phyloP scores from a whole-genome alignment of 202 grass and related monocot species.

The Saccharum hybrid region DNA sequence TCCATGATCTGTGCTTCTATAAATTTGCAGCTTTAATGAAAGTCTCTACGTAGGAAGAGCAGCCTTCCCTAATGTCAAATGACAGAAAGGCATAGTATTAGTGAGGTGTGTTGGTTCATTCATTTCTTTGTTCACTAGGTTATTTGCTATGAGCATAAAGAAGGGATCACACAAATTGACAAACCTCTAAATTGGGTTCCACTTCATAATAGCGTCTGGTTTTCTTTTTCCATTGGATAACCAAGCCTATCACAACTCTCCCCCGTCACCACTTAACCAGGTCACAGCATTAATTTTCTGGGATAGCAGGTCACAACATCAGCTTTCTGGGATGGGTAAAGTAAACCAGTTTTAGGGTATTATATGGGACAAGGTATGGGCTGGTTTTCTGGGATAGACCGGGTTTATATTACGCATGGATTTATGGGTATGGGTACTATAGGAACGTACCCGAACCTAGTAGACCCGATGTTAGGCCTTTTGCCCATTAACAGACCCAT shows the following conservation, averaged over 20 bases:
- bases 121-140: no score
- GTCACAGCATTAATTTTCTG: neutral
- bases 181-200: neutral
- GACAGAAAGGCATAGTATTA: neutral
- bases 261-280: neutral
- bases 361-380: no score
- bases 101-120: neutral
- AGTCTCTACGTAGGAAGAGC: neutral
- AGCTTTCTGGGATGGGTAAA: no score
- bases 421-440: no score
- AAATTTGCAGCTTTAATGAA: neutral
- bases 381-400: no score
- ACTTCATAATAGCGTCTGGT: neutral
- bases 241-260: neutral
- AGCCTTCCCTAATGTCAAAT: neutral
- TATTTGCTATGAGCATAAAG: no score
- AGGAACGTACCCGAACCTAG: no score
- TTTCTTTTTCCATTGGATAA: neutral
- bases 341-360: no score
- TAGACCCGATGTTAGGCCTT: no score
- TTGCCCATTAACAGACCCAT: no score
- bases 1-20: constrained; percentile 1
- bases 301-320: no score
- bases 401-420: no score
- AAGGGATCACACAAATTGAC: neutral